phyloP scores from a whole-genome alignment of 495 filamentous ascomycete genomes.

The Aspergillus campestris region DNA sequence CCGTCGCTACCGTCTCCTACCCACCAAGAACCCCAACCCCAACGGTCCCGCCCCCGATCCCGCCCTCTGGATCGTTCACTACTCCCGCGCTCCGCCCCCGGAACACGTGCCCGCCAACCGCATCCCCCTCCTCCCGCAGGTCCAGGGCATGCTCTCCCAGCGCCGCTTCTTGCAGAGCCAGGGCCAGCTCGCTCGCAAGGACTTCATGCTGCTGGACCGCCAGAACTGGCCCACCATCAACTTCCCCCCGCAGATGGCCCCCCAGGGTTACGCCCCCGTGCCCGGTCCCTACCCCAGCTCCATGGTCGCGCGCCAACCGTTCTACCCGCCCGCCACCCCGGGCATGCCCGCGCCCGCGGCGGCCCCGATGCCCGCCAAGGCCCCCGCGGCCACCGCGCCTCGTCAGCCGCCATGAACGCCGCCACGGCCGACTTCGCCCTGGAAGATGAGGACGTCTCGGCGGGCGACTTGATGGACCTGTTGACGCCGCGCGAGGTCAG shows the following conservation, averaged over 20 bases:
- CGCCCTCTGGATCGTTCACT: constrained; percentile 91
- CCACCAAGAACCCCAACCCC: constrained; percentile 49
- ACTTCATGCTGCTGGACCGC: constrained; percentile 87
- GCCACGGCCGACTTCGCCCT: constrained; percentile 46
- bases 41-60: constrained; percentile 62
- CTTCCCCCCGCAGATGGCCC: constrained; percentile 47
- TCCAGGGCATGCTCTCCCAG: constrained; percentile 52
- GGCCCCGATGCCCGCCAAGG: constrained; percentile 20
- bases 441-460: constrained; percentile 80
- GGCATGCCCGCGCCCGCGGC: constrained; percentile 20
- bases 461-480: constrained; percentile 81
- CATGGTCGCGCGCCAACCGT: constrained; percentile 28
- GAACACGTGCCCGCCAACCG: constrained; percentile 59
- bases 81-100: constrained; percentile 59
- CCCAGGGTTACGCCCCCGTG: constrained; percentile 30
- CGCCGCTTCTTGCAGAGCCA: constrained; percentile 63
- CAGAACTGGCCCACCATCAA: constrained; percentile 81
- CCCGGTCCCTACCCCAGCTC: constrained; percentile 23
- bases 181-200: constrained; percentile 78
- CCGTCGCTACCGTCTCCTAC: constrained; percentile 73
- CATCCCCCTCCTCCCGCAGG: constrained; percentile 50
- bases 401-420: constrained; percentile 26
- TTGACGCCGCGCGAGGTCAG: constrained; percentile 84
- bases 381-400: constrained; percentile 31
- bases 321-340: constrained; percentile 28